Percentiles rank a stretch among this genome's conserved stretches.
Conservation (phyloP, 441 rosid species). For the Euphorbia celastroides region DNA sequence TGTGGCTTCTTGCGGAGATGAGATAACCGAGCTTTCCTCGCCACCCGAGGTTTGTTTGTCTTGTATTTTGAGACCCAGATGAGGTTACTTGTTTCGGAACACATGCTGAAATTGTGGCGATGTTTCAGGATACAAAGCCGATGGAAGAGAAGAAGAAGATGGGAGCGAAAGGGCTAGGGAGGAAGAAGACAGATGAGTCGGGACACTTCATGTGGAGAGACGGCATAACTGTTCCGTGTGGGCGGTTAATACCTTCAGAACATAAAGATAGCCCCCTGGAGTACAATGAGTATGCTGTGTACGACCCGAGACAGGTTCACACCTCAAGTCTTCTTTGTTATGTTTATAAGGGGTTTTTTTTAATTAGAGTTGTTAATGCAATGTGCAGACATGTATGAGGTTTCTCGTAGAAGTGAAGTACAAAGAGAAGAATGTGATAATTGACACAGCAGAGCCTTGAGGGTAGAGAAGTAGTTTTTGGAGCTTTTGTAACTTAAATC, state of each 20-base stretch:
- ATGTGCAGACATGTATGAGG: slow-evolving; percentile 52
- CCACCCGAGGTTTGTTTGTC: slow-evolving; percentile 56
- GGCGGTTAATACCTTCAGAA: slow-evolving; percentile 51
- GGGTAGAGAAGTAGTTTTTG: too few relatives aligned
- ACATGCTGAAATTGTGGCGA: too few relatives aligned
- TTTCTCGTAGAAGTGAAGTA: slow-evolving; percentile 70
- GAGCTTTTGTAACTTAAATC: too few relatives aligned
- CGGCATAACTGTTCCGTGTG: slow-evolving; percentile 69
- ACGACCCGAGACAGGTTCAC: slow-evolving; percentile 71
- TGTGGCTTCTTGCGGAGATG: slow-evolving; percentile 51
- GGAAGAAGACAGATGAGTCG: slow-evolving; percentile 67
- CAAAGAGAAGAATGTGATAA: slow-evolving; percentile 42
- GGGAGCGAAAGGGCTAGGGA: slow-evolving; percentile 57
- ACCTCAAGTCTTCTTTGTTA: too few relatives aligned
- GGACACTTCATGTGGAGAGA: slow-evolving; percentile 61
- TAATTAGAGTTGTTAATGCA: too few relatives aligned
- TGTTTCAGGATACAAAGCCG: slow-evolving; percentile 40
- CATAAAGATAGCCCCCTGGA: slow-evolving; percentile 64
- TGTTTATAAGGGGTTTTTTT: too few relatives aligned
- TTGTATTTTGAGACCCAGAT: too few relatives aligned
- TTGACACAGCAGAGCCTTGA: slow-evolving; percentile 30
- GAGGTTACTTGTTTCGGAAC: too few relatives aligned
- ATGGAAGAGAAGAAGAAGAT: slow-evolving; percentile 58
- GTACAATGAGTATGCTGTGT: slow-evolving; percentile 74
- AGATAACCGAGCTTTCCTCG: slow-evolving; percentile 35